Conservation (phyloP, 768 basidiomycete genomes). For the Lentinula sp. region DNA sequence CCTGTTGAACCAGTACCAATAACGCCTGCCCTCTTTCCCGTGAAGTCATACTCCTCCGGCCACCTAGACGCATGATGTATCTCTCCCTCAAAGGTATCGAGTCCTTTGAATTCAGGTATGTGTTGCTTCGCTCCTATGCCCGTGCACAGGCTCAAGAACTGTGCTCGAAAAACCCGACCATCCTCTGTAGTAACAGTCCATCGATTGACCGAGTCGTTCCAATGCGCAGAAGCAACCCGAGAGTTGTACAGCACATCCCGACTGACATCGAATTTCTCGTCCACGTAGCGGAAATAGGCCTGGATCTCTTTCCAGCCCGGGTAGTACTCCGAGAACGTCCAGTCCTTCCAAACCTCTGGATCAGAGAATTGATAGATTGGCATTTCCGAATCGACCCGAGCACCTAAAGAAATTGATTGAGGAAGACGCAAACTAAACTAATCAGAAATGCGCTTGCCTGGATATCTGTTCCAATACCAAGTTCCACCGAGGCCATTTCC, state of each 20-base stretch:
- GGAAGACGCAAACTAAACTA: background rate
- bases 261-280: background rate
- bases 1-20: constrained; percentile 3
- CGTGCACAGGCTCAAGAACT: constrained; percentile 3
- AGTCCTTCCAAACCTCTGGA: background rate
- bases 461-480: constrained; percentile 1
- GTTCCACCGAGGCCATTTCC: background rate
- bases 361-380: constrained; percentile 5
- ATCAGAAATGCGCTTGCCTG: background rate
- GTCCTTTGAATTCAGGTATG: background rate
- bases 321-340: background rate
- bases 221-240: constrained; percentile 1
- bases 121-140: background rate
- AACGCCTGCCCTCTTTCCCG: background rate
- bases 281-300: constrained; percentile 1
- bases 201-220: background rate
- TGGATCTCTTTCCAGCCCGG: background rate
- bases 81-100: constrained; percentile 1
- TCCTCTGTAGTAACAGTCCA: constrained; percentile 1
- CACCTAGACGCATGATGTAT: background rate
- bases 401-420: background rate
- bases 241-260: background rate
- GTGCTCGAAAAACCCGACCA: background rate
- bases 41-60: background rate
- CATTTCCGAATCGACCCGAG: background rate